phyloP scores from a whole-genome alignment of 345 rosid genomes.

The Acer campestre region DNA sequence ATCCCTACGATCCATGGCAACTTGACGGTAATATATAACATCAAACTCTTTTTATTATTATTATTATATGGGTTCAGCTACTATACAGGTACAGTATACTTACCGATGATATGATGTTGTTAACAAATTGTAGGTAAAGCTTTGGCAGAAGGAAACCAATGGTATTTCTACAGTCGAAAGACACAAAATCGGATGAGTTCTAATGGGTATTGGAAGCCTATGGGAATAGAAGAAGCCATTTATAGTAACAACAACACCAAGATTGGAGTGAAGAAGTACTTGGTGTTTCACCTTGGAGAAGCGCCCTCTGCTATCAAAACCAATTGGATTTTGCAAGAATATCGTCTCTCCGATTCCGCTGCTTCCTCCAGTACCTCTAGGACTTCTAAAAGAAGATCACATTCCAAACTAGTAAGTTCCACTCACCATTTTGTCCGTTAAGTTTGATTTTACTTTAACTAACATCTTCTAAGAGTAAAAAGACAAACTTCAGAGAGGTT shows the following conservation, averaged over 20 bases:
- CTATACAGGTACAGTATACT: too few relatives aligned
- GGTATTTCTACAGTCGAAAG: slow-evolving; percentile 86
- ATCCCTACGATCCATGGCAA: slow-evolving; percentile 93
- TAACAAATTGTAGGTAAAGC: slow-evolving; percentile 63
- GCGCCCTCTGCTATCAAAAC: slow-evolving; percentile 51
- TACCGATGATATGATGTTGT: background rate
- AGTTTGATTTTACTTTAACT: too few relatives aligned
- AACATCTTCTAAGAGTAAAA: too few relatives aligned
- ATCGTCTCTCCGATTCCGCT: slow-evolving; percentile 50
- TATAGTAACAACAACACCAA: slow-evolving; percentile 41
- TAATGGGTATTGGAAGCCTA: slow-evolving; percentile 78
- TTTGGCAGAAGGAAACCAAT: slow-evolving; percentile 77
- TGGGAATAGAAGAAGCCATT: slow-evolving; percentile 72
- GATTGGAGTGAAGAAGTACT: slow-evolving; percentile 71
- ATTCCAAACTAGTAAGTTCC: slow-evolving; percentile 41
- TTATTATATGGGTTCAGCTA: too few relatives aligned
- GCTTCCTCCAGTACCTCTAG: slow-evolving; percentile 33
- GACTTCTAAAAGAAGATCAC: slow-evolving; percentile 63
- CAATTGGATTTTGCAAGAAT: slow-evolving; percentile 89
- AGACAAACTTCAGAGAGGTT: too few relatives aligned
- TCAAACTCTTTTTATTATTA: too few relatives aligned
- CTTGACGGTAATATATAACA: slow-evolving; percentile 57
- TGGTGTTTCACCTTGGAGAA: slow-evolving; percentile 60
- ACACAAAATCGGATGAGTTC: slow-evolving; percentile 57
- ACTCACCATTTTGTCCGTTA: too few relatives aligned